Percentiles rank a stretch among this genome's conserved stretches.
Evolutionary conservation across 352 stramenopile species (phyloP).

Genomic region (Phytopythium ostracodes): DNA sequence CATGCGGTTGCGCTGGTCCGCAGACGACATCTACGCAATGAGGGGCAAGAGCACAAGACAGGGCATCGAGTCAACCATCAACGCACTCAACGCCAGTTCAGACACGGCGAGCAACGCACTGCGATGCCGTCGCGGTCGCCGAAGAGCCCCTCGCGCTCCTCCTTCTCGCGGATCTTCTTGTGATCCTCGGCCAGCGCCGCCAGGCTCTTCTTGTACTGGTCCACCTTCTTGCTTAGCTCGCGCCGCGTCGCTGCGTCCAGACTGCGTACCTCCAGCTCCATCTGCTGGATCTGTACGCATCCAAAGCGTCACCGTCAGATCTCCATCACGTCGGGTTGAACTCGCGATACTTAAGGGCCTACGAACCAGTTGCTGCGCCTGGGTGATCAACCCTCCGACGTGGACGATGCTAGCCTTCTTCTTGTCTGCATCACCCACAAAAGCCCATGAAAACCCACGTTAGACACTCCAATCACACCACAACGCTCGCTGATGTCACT

Average conservation of each 20-base stretch:
- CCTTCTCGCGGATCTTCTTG: conserved; percentile 79
- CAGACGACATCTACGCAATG: conserved; percentile 39
- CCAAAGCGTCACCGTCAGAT: not conserved
- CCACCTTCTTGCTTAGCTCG: conserved; percentile 87
- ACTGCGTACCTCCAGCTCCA: conserved; percentile 86
- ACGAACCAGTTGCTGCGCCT: conserved; percentile 77
- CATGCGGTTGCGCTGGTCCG: conserved; percentile 75
- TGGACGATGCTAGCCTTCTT: conserved; percentile 84
- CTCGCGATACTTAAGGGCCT: not conserved
- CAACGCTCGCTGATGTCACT: too few relatives aligned
- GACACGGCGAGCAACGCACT: conserved; percentile 34
- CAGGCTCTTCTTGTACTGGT: conserved; percentile 88
- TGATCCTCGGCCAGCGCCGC: conserved; percentile 76
- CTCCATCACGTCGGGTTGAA: not conserved
- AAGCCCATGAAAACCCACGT: too few relatives aligned
- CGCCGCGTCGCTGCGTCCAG: conserved; percentile 70
- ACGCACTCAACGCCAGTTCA: not conserved
- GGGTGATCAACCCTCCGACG: conserved; percentile 72
- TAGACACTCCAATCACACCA: too few relatives aligned
- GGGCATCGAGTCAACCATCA: not conserved
- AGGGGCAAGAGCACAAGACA: not conserved
- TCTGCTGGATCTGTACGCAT: conserved; percentile 71
- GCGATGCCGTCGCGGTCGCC: conserved; percentile 66
- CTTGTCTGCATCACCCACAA: conserved; percentile 59
- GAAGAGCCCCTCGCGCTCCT: conserved; percentile 81